Evolutionary conservation across 106 monocot species (phyloP), one percentile per base, ranked within the genome.

Genomic region (Dendrobium officinale): DNA sequence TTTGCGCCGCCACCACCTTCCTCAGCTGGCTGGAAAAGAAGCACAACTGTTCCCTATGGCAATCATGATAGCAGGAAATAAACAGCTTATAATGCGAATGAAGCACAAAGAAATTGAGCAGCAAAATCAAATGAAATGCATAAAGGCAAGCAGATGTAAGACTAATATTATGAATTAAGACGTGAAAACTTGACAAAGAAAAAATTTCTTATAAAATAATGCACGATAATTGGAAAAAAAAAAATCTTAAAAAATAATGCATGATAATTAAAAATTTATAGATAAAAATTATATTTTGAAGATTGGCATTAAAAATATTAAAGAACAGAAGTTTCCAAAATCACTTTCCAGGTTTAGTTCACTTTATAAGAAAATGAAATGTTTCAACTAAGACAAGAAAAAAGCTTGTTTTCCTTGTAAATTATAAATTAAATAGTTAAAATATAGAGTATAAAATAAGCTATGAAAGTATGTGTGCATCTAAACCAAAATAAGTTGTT

Each of bases 1-100:
- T 85, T 54, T 31, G 99, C 89, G 3, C 99, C 99, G 18, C 99
- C 93, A 31, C 91, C 90, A 37, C 95, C 99, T 85, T 99, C 99
- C 81, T 99, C 99, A 17, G 93, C 99, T 67, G 99, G 99, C 86
- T 99, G 95, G 86, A 99, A 99, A 44, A 99, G 67, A 24, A 99
- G 93, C 3, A 91, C 79, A 15, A 93, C 91, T 2, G 99, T 99
- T 42, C 99, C 99, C 99, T 98, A 49, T 82, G 67, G 10, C 67
- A 75, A 75, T 68, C 18, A 77, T 17, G 73, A 41, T 68, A 37
- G 26, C 75, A 75, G 10, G 6, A 9, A 19, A 73, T 41, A 26
- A 20, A 24, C 73, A 19, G 73, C 18, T 73, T 73, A 37, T 42
- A 18, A 29, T 29, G 26, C 29, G 13, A 27, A 27, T 0, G 26